Conservation (phyloP, 495 filamentous ascomycete species). For the Neurospora sublineolata region DNA sequence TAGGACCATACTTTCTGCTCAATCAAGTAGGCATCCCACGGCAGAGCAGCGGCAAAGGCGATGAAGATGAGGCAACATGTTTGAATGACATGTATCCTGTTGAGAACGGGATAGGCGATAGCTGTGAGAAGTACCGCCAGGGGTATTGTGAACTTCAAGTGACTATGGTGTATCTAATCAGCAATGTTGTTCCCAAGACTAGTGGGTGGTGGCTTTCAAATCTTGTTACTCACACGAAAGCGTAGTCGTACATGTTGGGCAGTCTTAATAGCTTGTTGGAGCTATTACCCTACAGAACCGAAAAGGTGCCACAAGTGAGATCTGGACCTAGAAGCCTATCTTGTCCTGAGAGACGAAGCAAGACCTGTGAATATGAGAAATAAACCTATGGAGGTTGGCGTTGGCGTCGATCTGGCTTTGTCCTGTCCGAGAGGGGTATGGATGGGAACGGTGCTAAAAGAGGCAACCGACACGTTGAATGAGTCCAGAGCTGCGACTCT, state of each 20-base stretch:
- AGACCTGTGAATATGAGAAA: neutral
- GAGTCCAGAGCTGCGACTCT: neutral
- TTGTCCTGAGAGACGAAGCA: neutral
- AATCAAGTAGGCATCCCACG: constrained; percentile 64
- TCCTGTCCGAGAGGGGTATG: neutral
- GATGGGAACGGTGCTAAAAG: neutral
- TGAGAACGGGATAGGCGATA: constrained; percentile 46
- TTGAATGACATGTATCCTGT: constrained; percentile 46
- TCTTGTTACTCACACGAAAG: constrained; percentile 43
- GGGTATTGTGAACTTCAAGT: constrained; percentile 58
- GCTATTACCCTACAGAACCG: neutral
- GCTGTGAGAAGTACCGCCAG: constrained; percentile 44
- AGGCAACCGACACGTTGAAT: neutral
- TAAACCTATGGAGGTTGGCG: neutral
- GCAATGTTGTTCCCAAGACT: neutral
- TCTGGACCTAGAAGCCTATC: neutral
- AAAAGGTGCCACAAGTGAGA: neutral
- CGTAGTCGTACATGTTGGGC: constrained; percentile 49
- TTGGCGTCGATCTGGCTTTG: neutral
- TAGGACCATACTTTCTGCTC: constrained; percentile 55
- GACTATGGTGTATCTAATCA: constrained; percentile 26
- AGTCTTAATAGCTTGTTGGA: neutral
- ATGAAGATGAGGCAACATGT: constrained; percentile 42
- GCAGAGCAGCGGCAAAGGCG: constrained; percentile 49
- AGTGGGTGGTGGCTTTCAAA: neutral